phyloP scores from a whole-genome alignment of 148 eudicot species.

The Vaccinium myrtillus region DNA sequence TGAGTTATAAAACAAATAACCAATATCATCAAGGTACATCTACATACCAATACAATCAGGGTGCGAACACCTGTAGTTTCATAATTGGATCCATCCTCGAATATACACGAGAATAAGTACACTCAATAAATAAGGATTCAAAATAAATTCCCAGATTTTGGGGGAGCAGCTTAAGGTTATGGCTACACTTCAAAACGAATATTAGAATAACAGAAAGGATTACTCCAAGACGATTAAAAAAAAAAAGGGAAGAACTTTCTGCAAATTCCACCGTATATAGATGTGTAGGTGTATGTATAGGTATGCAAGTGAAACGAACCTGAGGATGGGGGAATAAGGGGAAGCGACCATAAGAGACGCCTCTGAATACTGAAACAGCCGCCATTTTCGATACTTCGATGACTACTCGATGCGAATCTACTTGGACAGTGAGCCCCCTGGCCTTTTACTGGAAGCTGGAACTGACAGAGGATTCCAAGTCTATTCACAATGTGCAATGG shows the following conservation, averaged over 20 bases:
- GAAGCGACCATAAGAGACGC: slow-evolving; percentile 47
- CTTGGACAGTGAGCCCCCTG: neutral
- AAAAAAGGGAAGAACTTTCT: neutral
- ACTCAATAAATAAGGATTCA: neutral
- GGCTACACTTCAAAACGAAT: neutral
- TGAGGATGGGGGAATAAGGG: slow-evolving; percentile 47
- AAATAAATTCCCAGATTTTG: neutral
- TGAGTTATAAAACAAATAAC: neutral
- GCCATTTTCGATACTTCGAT: slow-evolving; percentile 19
- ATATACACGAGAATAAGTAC: neutral
- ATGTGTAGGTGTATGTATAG: too few species aligned
- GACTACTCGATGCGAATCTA: neutral
- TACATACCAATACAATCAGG: neutral
- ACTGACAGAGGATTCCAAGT: neutral
- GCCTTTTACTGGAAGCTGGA: neutral
- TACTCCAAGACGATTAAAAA: neutral
- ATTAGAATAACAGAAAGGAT: neutral
- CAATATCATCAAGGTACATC: neutral
- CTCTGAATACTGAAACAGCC: slow-evolving; percentile 38
- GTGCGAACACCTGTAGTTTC: neutral
- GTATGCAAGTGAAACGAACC: slow-evolving; percentile 25
- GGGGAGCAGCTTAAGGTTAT: neutral
- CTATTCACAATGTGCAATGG: too few species aligned
- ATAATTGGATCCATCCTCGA: neutral
- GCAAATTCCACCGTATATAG: neutral